Evolutionary conservation across 495 filamentous ascomycete genomes (phyloP), one percentile per base, ranked within the genome.

Genomic region (Lentithecium fluviatile): DNA sequence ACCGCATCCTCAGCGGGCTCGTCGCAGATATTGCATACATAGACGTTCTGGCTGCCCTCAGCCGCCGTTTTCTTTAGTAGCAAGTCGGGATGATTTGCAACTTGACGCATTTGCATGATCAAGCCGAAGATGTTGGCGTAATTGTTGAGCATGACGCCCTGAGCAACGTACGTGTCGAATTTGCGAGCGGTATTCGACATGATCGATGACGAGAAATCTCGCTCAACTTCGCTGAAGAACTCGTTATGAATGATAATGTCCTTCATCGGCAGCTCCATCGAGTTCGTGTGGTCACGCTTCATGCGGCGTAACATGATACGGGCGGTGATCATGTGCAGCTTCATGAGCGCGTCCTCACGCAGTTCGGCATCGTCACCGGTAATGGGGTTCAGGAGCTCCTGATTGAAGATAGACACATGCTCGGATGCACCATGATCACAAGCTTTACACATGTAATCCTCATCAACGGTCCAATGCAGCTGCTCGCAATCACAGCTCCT

Each of bases 81-180:
- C 6, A 97, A 77, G 74, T 97, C 94, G 1, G 94, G 94, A 71
- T 98, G 94, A 67, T 98, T 91, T 0, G 93, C 90, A 7, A 92
- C 88, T 77, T 97, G 94, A 26, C 93, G 88, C 92, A 97, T 97
- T 72, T 95, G 88, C 88, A 95, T 95, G 69, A 96, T 95, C 40
- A 96, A 80, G 46, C 90, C 90, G 62, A 85, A 85, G 67, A 86
- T 85, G 68, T 91, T 91, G 76, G 93, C 92, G 67, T 97, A 97
- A 68, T 97, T 98, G 77, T 97, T 96, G 56, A 97, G 81, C 73
- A 97, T 84, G 5, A 97, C 94, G 73, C 93, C 94, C 43, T 88
- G 88, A 47, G 90, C 89, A 19, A 97, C 94, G 67, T 97, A 98
- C 0, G 90, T 96, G 62, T 97, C 89, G 62, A 97, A 98, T 59